A percentile compares a stretch with the other conserved stretches of the same genome.
phyloP scores from a whole-genome alignment of 441 rosid genomes.

The Syzygium syzygioides region DNA sequence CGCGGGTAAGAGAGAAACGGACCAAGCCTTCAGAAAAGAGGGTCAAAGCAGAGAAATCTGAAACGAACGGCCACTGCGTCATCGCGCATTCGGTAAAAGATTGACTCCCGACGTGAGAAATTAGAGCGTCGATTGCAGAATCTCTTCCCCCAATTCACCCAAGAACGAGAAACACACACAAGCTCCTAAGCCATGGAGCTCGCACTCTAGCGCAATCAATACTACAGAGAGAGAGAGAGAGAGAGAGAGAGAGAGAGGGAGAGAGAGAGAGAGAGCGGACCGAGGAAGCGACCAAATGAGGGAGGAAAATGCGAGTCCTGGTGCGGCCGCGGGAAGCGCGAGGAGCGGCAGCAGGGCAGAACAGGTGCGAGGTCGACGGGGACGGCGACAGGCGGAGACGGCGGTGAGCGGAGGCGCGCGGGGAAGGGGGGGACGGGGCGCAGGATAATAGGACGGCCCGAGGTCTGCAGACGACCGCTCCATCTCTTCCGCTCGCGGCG shows the following conservation, averaged over 20 bases:
- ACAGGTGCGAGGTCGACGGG: conserved; percentile 40
- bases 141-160: background rate
- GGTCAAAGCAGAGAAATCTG: background rate
- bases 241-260: background rate
- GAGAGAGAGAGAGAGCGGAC: conserved; percentile 28
- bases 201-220: background rate
- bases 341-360: conserved; percentile 29
- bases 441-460: conserved; percentile 12
- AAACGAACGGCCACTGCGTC: background rate
- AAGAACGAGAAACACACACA: background rate
- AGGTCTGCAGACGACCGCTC: background rate
- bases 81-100: background rate
- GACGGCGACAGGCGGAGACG: conserved; percentile 35
- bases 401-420: conserved; percentile 1
- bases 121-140: background rate
- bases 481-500: conserved; percentile 1
- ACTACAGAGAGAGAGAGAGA: background rate
- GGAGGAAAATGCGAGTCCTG: conserved; percentile 58
- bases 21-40: background rate
- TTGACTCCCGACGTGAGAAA: background rate
- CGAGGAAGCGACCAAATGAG: conserved; percentile 77
- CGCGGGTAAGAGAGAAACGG: background rate
- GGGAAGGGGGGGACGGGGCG: conserved; percentile 13
- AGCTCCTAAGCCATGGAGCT: background rate
- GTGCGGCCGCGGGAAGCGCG: conserved; percentile 26